Conservation (phyloP, 192 early-diverging fungal species). For the Gonapodya sp. region DNA sequence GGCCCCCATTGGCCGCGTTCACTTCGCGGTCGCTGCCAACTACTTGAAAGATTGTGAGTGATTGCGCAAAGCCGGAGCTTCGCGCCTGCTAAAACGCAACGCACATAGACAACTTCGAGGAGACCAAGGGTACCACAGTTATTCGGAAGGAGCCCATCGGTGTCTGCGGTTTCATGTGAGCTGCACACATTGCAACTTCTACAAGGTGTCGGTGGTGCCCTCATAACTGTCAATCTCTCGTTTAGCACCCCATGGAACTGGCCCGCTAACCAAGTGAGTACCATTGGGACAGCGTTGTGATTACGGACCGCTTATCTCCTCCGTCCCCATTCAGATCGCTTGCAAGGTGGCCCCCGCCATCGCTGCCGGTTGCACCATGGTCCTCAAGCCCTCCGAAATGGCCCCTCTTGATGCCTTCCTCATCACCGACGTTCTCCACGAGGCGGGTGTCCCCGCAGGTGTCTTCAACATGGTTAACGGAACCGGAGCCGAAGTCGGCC, state of each 20-base stretch:
- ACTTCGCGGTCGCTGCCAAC: slow-evolving; percentile 5
- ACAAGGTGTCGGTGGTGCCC: too few species aligned
- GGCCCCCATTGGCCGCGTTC: background rate
- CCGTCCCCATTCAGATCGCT: background rate
- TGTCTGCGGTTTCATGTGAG: slow-evolving; percentile 8
- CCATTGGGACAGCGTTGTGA: background rate
- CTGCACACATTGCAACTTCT: background rate
- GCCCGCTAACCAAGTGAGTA: slow-evolving; percentile 5
- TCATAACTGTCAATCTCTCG: background rate
- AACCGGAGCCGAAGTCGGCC: background rate
- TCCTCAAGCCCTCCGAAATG: slow-evolving; percentile 9
- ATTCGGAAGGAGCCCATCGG: slow-evolving; percentile 6
- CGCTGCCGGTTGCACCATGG: slow-evolving; percentile 11
- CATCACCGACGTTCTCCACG: background rate
- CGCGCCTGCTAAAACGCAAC: background rate
- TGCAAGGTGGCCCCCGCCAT: slow-evolving; percentile 12
- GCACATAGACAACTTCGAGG: slow-evolving; percentile 7
- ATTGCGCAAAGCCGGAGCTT: background rate
- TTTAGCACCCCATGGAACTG: slow-evolving; percentile 7
- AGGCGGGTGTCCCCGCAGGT: slow-evolving; percentile 9
- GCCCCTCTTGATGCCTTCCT: slow-evolving; percentile 8
- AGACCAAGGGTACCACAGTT: background rate
- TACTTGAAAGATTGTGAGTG: background rate
- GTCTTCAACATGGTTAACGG: slow-evolving; percentile 11
- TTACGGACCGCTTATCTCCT: background rate